Evolutionary conservation across 805 yeast genomes (phyloP), one percentile per base, ranked within the genome.

Genomic region (Clavispora phyllophila): DNA sequence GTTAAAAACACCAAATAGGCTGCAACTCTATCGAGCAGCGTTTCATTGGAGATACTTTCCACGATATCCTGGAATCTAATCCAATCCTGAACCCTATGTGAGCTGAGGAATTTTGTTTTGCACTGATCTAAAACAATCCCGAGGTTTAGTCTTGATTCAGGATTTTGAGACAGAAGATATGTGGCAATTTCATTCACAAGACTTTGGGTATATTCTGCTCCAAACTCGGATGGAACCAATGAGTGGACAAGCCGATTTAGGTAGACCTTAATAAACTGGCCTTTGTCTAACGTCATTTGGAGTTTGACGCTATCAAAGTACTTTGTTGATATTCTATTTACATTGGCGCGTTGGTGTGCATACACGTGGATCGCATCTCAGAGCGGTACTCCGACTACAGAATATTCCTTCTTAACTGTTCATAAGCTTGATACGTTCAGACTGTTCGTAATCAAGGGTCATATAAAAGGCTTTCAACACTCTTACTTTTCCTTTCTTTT

Each of bases 161-260:
- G 18, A n/a, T 28, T 17, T 6, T 37, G 41, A 13, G 44, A 39
- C 18, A 41, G 34, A 37, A 47, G 43, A 20, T 41, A 41, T 9
- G 27, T 29, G 17, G 57, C 40, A 12, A 68, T 43, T 35, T 68
- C 73, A 38, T 46, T 51, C 17, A 63, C 51, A 14, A 68, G 50
- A 36, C 67, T 60, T 36, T 61, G 58, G 5, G 51, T 51, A 44
- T 61, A 66, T 33, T 61, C 68, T 1, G 59, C 57, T 1, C 72
- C 72, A 40, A 65, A 58, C 38, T 65, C 70, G 1, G 49, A 24
- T 9, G 76, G 74, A 1, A 68, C 59, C 22, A 70, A 50, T 13
- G 70, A 54, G 36, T 55, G 57, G 31, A 68, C 69, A 27, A 71
- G 53, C 14, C 73, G 54, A 24, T 57, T 58, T 27, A 63, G 47